Conservation (phyloP, 1,284 basidiomycete genomes). For the Cryptococcus floricola region DNA sequence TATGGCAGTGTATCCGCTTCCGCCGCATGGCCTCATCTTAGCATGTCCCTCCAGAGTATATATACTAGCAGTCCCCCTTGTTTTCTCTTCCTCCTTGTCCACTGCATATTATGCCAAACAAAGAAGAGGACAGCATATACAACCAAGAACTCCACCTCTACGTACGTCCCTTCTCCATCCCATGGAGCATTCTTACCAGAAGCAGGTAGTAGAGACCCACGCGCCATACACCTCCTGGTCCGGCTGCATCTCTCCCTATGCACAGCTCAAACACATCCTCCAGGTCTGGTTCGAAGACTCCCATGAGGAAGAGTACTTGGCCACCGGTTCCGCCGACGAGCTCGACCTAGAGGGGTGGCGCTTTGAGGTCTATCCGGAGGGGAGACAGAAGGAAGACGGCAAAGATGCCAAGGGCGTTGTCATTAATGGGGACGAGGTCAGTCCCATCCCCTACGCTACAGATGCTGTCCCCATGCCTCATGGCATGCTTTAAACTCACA, state of each 20-base stretch:
- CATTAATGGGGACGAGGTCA: background rate
- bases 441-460: background rate
- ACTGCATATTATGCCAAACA: background rate
- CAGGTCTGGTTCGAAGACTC: constrained; percentile 2
- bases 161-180: background rate
- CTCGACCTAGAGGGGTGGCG: background rate
- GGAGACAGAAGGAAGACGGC: background rate
- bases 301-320: constrained; percentile 1
- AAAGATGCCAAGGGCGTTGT: background rate
- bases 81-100: too few relatives aligned
- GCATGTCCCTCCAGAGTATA: too few relatives aligned
- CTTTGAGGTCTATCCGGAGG: constrained; percentile 1
- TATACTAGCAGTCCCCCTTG: too few relatives aligned
- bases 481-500: too few relatives aligned
- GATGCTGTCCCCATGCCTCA: too few relatives aligned
- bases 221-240: background rate
- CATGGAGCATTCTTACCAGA: too few relatives aligned
- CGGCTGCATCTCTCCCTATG: constrained; percentile 6
- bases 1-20: too few relatives aligned
- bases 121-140: background rate
- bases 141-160: background rate
- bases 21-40: too few relatives aligned
- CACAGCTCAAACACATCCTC: constrained; percentile 3
- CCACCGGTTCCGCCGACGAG: background rate
- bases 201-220: too few relatives aligned